Conservation (phyloP, 148 eudicot genomes). For the Amaranthus palmeri region DNA sequence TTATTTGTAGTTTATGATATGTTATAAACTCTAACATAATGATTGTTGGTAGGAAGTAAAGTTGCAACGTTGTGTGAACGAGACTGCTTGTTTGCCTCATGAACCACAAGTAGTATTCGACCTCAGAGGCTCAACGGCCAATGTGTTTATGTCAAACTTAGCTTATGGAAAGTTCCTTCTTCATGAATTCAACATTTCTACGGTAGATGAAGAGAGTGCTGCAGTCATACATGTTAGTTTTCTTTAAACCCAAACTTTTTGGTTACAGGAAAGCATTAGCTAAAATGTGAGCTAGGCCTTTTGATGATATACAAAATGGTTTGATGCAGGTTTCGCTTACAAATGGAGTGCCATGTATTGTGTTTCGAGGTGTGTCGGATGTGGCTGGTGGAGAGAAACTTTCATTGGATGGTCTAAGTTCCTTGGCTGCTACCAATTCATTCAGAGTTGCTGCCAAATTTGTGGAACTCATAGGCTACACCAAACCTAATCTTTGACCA, state of each 20-base stretch:
- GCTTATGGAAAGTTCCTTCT: conserved; percentile 46
- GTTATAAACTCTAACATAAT: too few species aligned
- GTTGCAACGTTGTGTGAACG: conserved; percentile 37
- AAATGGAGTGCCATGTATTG: conserved; percentile 47
- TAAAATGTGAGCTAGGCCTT: not conserved
- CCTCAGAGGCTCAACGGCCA: conserved; percentile 46
- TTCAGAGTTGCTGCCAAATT: conserved; percentile 47
- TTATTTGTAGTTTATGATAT: too few species aligned
- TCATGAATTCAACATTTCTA: conserved; percentile 41
- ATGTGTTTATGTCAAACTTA: conserved; percentile 41
- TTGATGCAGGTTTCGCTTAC: conserved; percentile 38
- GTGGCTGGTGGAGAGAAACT: conserved; percentile 39
- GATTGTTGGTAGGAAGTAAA: conserved; percentile 33
- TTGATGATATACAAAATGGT: not conserved
- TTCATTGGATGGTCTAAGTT: conserved; percentile 16
- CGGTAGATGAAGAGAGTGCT: conserved; percentile 59
- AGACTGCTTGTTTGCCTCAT: conserved; percentile 38
- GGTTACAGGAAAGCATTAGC: not conserved
- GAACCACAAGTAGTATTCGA: conserved; percentile 41
- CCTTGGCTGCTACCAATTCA: conserved; percentile 48
- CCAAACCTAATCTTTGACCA: conserved; percentile 8
- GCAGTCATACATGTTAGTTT: conserved; percentile 38
- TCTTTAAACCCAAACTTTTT: not conserved
- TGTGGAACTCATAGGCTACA: conserved; percentile 30
- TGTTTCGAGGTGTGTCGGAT: conserved; percentile 56